Evolutionary conservation across 257 asterid species (phyloP).

Genomic region (Apocynum venetum): DNA sequence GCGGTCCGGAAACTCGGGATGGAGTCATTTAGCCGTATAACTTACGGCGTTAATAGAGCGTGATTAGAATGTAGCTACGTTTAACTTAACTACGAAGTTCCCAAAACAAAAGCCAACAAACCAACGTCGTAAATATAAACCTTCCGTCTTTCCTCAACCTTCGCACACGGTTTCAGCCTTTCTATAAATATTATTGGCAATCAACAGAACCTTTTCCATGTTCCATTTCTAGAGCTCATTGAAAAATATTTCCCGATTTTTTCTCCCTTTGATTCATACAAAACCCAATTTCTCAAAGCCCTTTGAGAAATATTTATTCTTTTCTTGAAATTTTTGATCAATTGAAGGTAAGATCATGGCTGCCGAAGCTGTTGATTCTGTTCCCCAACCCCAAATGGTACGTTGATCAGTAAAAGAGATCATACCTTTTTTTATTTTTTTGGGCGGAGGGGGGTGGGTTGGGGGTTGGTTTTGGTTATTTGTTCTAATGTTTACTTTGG

Average conservation of each 20-base stretch:
- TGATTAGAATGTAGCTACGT: not conserved
- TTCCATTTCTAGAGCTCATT: too few species aligned
- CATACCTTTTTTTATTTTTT: not conserved
- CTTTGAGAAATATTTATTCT: not conserved
- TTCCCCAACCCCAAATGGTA: constrained; percentile 25
- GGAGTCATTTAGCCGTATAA: not conserved
- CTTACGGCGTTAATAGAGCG: not conserved
- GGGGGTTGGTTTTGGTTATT: not conserved
- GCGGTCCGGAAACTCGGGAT: too few species aligned
- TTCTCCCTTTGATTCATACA: not conserved
- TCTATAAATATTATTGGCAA: not conserved
- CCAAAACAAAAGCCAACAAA: not conserved
- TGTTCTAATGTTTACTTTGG: not conserved
- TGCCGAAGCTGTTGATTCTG: constrained; percentile 10
- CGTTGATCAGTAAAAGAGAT: not conserved
- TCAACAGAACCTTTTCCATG: not conserved
- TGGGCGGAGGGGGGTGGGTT: too few species aligned
- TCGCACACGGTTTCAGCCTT: not conserved
- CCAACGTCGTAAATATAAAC: too few species aligned
- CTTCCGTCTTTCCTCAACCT: not conserved
- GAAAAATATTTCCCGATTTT: not conserved
- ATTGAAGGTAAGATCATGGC: constrained; percentile 1
- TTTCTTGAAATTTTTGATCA: not conserved
- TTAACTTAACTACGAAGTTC: constrained; percentile 1
- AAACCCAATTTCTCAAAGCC: not conserved